Base-by-base conservation (phyloP, 2,329 filamentous ascomycete genomes). In the Clonostachys rosea region DNA sequence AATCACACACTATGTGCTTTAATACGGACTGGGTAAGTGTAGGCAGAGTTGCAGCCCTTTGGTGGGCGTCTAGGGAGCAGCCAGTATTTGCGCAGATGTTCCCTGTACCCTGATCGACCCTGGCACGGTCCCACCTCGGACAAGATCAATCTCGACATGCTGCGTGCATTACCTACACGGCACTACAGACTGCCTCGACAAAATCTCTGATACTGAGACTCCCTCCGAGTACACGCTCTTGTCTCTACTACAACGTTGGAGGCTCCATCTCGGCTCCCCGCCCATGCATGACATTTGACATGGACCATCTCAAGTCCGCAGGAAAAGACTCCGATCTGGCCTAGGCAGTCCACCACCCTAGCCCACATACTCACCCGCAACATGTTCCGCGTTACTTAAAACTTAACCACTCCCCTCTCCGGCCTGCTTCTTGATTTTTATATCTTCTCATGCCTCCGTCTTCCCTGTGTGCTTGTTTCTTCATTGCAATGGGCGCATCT, bases 251-350 rank as follows among this genome's bases (percentile, higher is more conserved):
- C 43, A 16, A 40, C 34, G 24, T 30, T 30, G 30, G 41, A 40
- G 46, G 37, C 17, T 44, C 45, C 46, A 47, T 43, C 34, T 39
- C 41, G 41, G 34, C 46, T 47, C 42, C 41, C 33, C 40, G 46
- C 41, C 30, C 42, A 47, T 47, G 46, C 46, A 47, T 47, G 46
- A 44, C 46, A 47, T 47, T 46, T 41, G 45, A 43, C 45, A 37
- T 47, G 46, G 46, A 16, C 46, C 46, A 42, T 39, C 44, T 39
- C 17, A 39, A 17, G 41, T 41, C 24, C 41, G 42, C 46, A 47
- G 41, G n/a, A 36, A 36, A 16, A 17, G 16, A 14, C 35, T 46
- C 37, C 45, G 45, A 46, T 46, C 45, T 40, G 45, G 45, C 45
- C 45, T 37, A 46, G 24, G 24, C 24, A 30, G 24, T 30, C 24